A percentile compares a stretch with the other conserved stretches of the same genome.
Evolutionary conservation across 495 filamentous ascomycete genomes (phyloP).

Genomic region (Hypoxylon cercidicola): DNA sequence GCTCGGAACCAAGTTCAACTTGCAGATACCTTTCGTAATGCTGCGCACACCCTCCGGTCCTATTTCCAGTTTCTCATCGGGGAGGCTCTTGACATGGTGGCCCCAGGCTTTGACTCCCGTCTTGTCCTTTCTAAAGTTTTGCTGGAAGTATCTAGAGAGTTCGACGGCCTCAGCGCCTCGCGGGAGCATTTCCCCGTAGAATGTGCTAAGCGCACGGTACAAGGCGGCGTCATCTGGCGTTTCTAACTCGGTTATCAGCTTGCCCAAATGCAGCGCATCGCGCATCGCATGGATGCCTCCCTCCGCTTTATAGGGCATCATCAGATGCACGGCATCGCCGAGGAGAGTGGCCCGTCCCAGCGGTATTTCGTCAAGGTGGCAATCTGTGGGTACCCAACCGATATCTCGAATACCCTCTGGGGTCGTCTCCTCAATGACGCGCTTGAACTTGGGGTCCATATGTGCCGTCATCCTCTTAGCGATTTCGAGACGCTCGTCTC

Average conservation of each 20-base stretch:
- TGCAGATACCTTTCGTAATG: conserved; percentile 36
- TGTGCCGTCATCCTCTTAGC: conserved; percentile 33
- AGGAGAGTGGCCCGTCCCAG: conserved; percentile 55
- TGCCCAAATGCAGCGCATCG: conserved; percentile 31
- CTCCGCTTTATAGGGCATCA: conserved; percentile 59
- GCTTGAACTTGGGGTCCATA: conserved; percentile 37
- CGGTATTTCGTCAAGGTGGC: conserved; percentile 40
- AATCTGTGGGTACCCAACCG: conserved; percentile 36
- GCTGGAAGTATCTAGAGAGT: conserved; percentile 30
- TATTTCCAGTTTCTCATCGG: conserved; percentile 35
- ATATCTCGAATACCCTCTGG: conserved; percentile 28
- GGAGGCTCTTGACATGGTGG: conserved; percentile 33
- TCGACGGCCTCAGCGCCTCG: conserved; percentile 36
- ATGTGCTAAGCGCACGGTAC: conserved; percentile 27
- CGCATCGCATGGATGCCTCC: conserved; percentile 39
- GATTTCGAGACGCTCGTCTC: conserved; percentile 33
- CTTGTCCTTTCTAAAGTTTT: conserved; percentile 34
- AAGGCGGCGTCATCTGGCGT: conserved; percentile 33
- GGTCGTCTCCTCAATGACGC: conserved; percentile 36
- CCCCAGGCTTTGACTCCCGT: conserved; percentile 30
- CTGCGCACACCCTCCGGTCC: conserved; percentile 34
- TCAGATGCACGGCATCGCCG: conserved; percentile 66
- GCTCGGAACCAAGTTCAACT: conserved; percentile 32
- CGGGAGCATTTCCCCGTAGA: conserved; percentile 37
- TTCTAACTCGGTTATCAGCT: conserved; percentile 27